A percentile compares a stretch with the other conserved stretches of the same genome.
Conservation (phyloP, 805 yeast species). For the Yamadazyma sp. region DNA sequence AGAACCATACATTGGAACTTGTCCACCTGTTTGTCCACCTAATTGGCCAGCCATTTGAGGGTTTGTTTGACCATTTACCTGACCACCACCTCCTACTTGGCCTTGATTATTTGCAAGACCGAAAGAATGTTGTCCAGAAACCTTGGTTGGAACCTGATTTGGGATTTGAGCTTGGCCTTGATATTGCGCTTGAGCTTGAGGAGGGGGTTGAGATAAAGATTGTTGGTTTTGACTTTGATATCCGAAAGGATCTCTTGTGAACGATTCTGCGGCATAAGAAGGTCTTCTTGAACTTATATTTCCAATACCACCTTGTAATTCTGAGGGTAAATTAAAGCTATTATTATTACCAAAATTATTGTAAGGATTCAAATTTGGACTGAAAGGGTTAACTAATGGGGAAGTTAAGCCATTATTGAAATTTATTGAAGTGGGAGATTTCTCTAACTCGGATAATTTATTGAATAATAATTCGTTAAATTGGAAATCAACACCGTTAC, state of each 20-base stretch:
- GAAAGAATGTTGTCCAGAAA: no score
- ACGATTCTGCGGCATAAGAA: constrained; percentile 66
- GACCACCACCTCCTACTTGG: not conserved
- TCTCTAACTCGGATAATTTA: constrained; percentile 16
- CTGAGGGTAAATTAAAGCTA: constrained; percentile 50
- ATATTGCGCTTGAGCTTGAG: no score
- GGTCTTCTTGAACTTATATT: constrained; percentile 69
- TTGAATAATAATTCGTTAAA: constrained; percentile 23
- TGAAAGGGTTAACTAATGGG: constrained; percentile 12
- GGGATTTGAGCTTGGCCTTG: no score
- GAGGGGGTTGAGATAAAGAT: no score
- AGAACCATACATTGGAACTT: no score
- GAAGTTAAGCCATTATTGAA: constrained; percentile 9
- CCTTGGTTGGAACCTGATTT: no score
- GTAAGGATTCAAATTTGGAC: constrained; percentile 8
- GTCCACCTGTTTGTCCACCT: no score
- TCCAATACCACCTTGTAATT: constrained; percentile 63
- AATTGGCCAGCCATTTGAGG: no score
- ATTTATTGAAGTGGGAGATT: constrained; percentile 5
- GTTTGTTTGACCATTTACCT: no score
- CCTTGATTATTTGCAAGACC: no score
- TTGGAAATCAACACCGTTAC: not conserved
- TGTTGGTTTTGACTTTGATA: no score
- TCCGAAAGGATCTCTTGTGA: constrained; percentile 36
- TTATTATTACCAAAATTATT: constrained; percentile 14